Base-by-base conservation (phyloP, 257 asterid genomes). In the Thymus mandschuricus region DNA sequence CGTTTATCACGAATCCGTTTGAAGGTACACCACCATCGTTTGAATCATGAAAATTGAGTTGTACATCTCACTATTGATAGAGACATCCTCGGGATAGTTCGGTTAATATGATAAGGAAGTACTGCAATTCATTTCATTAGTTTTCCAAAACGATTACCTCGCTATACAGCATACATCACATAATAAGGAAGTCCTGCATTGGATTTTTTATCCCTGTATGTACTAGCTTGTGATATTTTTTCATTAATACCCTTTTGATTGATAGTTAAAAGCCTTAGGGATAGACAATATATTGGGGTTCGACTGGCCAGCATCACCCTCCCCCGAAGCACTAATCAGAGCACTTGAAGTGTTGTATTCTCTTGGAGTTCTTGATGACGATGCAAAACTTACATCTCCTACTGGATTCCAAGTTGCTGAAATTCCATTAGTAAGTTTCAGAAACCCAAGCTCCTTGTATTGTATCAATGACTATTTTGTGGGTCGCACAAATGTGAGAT, bases 261-360 rank as follows among this genome's bases (percentile, higher is more conserved):
- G 76, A 75, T 82, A 94, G 99, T 80, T 94, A 70, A 94, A 91
- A 83, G 92, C 99, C 38, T 75, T 94, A 65, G 97, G 99, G 62
- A 86, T 94, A 60, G 99, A 94, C 86, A 94, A 94, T 78, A 89
- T 91, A 66, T 77, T 94, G 85, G 97, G 97, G 68, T 94, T 94
- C 12, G 96, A 91, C 80, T 94, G 99, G 99, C 97, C 90, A 40
- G 87, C 97, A 81, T 83, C 99, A 62, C 97, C 99, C 35, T 86
- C 97, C 21, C 91, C 99, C 59, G 99, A 94, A 82, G 88, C 97
- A 68, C 83, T 94, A 81, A 91, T 94, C 61, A 84, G 99, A 83
- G 99, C 99, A 68, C 92, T 94, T 74, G 99, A 94, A 88, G 88
- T 91, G 69, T 75, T 91, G 64, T 94, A 91, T 74, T 94, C 99